phyloP scores from a whole-genome alignment of 192 early-diverging fungal genomes.

The Rhizophlyctis rosea region DNA sequence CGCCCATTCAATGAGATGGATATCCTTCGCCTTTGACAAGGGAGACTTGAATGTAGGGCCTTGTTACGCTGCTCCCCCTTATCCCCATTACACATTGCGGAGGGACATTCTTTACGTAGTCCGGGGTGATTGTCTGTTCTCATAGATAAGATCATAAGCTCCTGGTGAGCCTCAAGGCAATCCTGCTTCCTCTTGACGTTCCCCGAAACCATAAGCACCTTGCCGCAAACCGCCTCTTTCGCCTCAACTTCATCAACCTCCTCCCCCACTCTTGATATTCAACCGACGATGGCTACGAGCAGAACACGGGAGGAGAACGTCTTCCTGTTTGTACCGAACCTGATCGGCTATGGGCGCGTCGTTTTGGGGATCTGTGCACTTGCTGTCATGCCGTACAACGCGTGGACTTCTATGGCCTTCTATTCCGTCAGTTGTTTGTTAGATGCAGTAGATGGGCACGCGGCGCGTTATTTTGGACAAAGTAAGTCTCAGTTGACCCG shows the following conservation, averaged over 20 bases:
- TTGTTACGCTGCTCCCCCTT: too few species aligned
- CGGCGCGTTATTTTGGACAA: constrained; percentile 89
- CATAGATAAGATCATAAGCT: too few species aligned
- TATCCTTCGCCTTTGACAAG: too few species aligned
- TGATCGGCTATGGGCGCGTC: constrained; percentile 88
- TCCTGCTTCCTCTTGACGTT: too few species aligned
- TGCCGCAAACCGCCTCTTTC: neutral
- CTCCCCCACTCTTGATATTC: too few species aligned
- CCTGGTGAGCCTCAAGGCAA: too few species aligned
- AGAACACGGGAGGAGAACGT: constrained; percentile 30
- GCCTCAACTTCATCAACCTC: too few species aligned
- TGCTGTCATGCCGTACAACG: constrained; percentile 69
- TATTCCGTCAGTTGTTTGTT: constrained; percentile 89
- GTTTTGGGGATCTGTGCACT: constrained; percentile 68
- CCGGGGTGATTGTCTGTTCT: too few species aligned
- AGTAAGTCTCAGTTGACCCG: constrained; percentile 48
- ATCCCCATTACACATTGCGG: too few species aligned
- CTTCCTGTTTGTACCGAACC: constrained; percentile 76
- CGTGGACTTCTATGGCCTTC: constrained; percentile 66
- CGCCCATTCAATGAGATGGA: too few species aligned
- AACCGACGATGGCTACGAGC: neutral
- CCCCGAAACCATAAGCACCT: neutral
- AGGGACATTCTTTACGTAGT: too few species aligned
- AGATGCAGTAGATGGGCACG: constrained; percentile 92
- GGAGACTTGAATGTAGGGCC: too few species aligned